phyloP scores from a whole-genome alignment of 2,329 filamentous ascomycete genomes.

The Diaporthe velutina region DNA sequence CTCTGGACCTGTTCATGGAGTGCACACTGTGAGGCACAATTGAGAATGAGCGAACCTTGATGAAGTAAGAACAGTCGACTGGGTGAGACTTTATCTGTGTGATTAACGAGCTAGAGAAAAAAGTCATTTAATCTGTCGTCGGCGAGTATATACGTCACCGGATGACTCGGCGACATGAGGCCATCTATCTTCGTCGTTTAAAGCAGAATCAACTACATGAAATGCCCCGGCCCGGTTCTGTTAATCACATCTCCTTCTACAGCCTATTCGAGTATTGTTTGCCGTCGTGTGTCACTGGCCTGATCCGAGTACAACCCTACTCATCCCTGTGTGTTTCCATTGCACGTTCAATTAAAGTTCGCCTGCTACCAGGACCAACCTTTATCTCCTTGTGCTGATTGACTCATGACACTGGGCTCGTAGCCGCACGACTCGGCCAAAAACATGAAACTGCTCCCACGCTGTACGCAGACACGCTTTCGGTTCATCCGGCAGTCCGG shows the following conservation, averaged over 20 bases:
- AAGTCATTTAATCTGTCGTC: not conserved
- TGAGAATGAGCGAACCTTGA: not conserved
- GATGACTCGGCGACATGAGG: slow-evolving; percentile 7
- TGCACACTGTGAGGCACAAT: not conserved
- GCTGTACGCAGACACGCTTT: not conserved
- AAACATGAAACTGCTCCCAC: slow-evolving; percentile 28
- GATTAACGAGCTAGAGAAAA: not conserved
- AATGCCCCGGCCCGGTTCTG: slow-evolving; percentile 1
- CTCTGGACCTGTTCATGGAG: not conserved
- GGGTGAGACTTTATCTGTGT: not conserved
- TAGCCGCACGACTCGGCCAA: slow-evolving; percentile 27
- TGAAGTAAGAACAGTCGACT: not conserved
- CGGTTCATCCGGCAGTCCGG: slow-evolving; percentile 11
- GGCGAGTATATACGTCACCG: not conserved
- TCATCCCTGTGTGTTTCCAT: slow-evolving; percentile 21
- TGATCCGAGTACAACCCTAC: slow-evolving; percentile 6
- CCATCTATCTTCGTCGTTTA: not conserved
- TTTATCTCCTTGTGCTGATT: slow-evolving; percentile 20
- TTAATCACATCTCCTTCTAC: not conserved
- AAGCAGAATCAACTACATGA: not conserved
- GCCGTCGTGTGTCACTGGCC: not conserved
- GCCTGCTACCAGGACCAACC: slow-evolving; percentile 17
- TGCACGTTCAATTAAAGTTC: slow-evolving; percentile 29
- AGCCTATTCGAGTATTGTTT: not conserved
- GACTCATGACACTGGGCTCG: slow-evolving; percentile 19